phyloP scores from a whole-genome alignment of 148 eudicot species.

The Amaranthus cruentus region DNA sequence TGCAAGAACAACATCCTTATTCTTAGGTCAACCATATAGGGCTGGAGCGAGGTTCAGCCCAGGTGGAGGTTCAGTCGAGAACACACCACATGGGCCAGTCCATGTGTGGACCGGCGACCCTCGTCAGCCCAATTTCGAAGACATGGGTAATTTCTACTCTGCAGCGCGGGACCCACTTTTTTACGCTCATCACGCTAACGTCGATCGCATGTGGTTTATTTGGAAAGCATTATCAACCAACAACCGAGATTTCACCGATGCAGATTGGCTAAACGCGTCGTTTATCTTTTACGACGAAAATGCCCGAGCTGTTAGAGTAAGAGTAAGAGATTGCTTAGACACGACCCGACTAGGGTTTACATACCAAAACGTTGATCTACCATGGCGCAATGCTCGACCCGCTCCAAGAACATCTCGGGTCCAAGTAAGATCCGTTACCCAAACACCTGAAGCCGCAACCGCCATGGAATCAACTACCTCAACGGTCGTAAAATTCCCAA shows the following conservation, averaged over 20 bases:
- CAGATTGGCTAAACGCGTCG: slow-evolving; percentile 53
- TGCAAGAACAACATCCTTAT: slow-evolving; percentile 41
- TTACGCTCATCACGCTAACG: slow-evolving; percentile 62
- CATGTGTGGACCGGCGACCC: slow-evolving; percentile 66
- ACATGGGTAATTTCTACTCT: slow-evolving; percentile 89
- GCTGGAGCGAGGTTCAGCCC: slow-evolving; percentile 55
- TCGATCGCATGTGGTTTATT: slow-evolving; percentile 64
- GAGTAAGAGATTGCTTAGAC: slow-evolving; percentile 9
- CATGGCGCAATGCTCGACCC: slow-evolving; percentile 25
- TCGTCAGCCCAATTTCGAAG: slow-evolving; percentile 46
- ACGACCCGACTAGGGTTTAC: not conserved
- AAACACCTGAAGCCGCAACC: slow-evolving; percentile 32
- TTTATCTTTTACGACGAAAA: slow-evolving; percentile 48
- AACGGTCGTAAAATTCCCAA: slow-evolving; percentile 34
- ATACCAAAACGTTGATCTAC: slow-evolving; percentile 7
- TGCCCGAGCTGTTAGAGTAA: slow-evolving; percentile 6
- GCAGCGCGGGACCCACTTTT: slow-evolving; percentile 77
- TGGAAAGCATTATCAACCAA: slow-evolving; percentile 61
- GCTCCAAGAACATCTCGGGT: slow-evolving; percentile 29
- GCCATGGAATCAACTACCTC: slow-evolving; percentile 26
- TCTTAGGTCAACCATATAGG: slow-evolving; percentile 64
- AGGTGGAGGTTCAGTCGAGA: slow-evolving; percentile 61
- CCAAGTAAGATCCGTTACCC: slow-evolving; percentile 17
- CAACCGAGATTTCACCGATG: slow-evolving; percentile 47
- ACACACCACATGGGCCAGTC: slow-evolving; percentile 64